Percentiles rank a stretch among this genome's conserved stretches.
Conservation (phyloP, 2,329 filamentous ascomycete species). For the Penicillium sp. region DNA sequence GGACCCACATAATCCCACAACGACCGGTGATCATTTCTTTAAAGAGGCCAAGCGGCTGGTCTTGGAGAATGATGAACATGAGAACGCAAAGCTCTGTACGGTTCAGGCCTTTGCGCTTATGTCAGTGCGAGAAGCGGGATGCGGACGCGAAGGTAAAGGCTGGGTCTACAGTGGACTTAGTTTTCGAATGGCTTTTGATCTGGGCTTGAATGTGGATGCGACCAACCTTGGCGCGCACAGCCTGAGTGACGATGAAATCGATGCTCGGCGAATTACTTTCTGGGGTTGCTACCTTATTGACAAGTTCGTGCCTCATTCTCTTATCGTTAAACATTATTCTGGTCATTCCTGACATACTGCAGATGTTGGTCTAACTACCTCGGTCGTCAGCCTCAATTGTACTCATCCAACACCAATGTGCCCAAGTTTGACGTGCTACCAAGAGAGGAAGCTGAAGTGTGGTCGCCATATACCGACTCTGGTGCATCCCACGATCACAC, state of each 20-base stretch:
- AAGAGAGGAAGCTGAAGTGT: constrained; percentile 76
- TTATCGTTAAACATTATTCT: not conserved
- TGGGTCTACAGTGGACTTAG: constrained; percentile 99
- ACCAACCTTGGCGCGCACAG: constrained; percentile 61
- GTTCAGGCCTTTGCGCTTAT: constrained; percentile 92
- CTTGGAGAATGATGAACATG: constrained; percentile 87
- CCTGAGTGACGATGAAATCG: constrained; percentile 77
- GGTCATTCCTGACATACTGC: constrained; percentile 14
- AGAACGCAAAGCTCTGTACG: constrained; percentile 80
- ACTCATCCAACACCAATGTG: constrained; percentile 73
- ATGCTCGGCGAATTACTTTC: constrained; percentile 86
- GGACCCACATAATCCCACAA: constrained; percentile 69
- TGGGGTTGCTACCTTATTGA: constrained; percentile 99
- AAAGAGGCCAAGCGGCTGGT: constrained; percentile 87
- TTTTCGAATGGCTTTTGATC: constrained; percentile 93
- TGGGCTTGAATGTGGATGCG: constrained; percentile 84
- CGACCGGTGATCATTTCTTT: constrained; percentile 95
- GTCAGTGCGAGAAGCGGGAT: constrained; percentile 94
- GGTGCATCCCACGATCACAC: constrained; percentile 70
- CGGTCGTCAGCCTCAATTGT: constrained; percentile 82
- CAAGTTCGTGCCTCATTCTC: constrained; percentile 55
- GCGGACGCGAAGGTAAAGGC: constrained; percentile 87
- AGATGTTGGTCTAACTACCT: constrained; percentile 96
- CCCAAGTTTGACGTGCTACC: constrained; percentile 90
- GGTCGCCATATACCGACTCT: constrained; percentile 84